Base-by-base conservation (phyloP, 2,329 filamentous ascomycete species). In the Talaromyces marneffei region DNA sequence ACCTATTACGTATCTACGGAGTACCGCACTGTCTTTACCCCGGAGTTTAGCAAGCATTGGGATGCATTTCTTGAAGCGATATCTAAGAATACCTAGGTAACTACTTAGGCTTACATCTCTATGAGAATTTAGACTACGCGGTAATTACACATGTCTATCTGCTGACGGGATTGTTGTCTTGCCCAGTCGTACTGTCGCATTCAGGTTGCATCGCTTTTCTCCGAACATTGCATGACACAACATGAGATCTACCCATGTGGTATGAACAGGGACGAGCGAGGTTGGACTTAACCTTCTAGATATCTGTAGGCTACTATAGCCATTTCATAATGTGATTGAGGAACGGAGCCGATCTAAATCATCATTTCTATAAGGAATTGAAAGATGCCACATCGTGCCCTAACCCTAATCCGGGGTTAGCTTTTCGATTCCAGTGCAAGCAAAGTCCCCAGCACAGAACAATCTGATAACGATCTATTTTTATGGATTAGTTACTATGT, bases 191-290 rank as follows among this genome's bases (percentile, higher is more conserved):
- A 33, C n/a, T 33, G 46, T 52, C n/a, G 48, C 16, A 14, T 16
- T 23, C 9, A 20, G 48, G n/a, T 33, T 52, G 5, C 48, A 35
- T n/a, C 23, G 10, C 48, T 33, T 50, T 20, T 52, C 42, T 39
- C 56, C 56, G 56, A 57, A 4, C 29, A n/a, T 58, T 58, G 56
- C 40, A 4, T 58, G 56, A 58, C 56, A 58, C 56, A 57, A 57
- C 55, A 42, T 59, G 37, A 44, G 33, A 4, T 35, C 25, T 20
- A 16, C 12, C 33, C 48, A 52, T 29, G 48, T 52, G 48, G 48
- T 33, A 52, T 31, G 48, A 52, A 23, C 4, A 0, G 10, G 33
- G 46, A 31, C 14, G 6, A n/a, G 27, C 31, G 46, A 31, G 14
- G 16, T 7, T 48, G 14, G 27, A 33, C 27, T 52, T 4, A 52